phyloP scores from a whole-genome alignment of 495 filamentous ascomycete species.

The Bombardia bombarda region DNA sequence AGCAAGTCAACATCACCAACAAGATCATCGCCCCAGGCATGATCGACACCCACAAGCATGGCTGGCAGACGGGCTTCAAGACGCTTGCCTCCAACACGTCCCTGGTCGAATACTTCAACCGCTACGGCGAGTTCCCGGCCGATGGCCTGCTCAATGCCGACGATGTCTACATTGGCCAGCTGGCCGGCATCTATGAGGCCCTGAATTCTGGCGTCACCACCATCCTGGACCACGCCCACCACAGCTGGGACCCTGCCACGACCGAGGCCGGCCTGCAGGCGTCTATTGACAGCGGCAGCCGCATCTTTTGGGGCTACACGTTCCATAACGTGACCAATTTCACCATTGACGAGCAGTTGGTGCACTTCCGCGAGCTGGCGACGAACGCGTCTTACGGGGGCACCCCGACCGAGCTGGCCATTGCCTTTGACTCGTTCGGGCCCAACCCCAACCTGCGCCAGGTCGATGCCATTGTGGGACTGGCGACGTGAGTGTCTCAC shows the following conservation, averaged over 20 bases:
- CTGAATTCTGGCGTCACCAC: slow-evolving; percentile 31
- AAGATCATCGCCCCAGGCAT: slow-evolving; percentile 46
- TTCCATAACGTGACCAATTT: slow-evolving; percentile 18
- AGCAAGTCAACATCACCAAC: slow-evolving; percentile 32
- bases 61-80: slow-evolving; percentile 43
- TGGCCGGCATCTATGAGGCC: slow-evolving; percentile 32
- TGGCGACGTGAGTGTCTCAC: slow-evolving; percentile 10
- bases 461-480: slow-evolving; percentile 16
- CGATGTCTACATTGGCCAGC: slow-evolving; percentile 34
- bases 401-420: slow-evolving; percentile 20
- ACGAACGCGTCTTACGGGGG: slow-evolving; percentile 4
- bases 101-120: slow-evolving; percentile 22
- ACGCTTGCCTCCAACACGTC: slow-evolving; percentile 26
- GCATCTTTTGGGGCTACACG: slow-evolving; percentile 32
- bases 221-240: slow-evolving; percentile 25
- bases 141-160: slow-evolving; percentile 15
- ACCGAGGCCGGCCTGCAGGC: slow-evolving; percentile 29
- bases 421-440: slow-evolving; percentile 33
- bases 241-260: slow-evolving; percentile 18
- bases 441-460: slow-evolving; percentile 13
- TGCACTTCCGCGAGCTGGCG: slow-evolving; percentile 21
- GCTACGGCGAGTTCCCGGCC: slow-evolving; percentile 15
- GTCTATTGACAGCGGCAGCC: slow-evolving; percentile 30
- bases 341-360: slow-evolving; percentile 20
- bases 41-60: slow-evolving; percentile 46